Evolutionary conservation across 1,284 basidiomycete genomes (phyloP), one percentile per base, ranked within the genome.

Genomic region (Acaromyces ingoldii): DNA sequence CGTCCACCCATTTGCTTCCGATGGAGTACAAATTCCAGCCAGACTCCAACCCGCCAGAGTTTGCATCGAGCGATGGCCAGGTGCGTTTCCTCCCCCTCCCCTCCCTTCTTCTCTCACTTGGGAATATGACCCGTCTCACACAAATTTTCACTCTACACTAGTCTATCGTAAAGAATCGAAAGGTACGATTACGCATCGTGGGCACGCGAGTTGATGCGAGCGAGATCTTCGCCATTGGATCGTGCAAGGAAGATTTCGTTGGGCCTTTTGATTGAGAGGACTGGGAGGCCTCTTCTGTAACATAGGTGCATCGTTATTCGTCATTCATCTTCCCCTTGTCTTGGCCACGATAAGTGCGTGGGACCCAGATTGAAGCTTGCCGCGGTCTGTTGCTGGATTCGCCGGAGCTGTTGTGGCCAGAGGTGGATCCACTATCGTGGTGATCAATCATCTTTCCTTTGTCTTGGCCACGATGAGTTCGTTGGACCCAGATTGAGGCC

Each of bases 171-270:
- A 95, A 93, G 77, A 90, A 90, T 61, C 89, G 89, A 0, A 85
- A 86, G 55, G 86, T 97, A 30, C 84, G 93, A 33, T 82, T 97
- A 77, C 93, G 96, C 77, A 91, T 98, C 50, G 91, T 98, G 15
- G 93, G 93, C 26, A 95, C 91, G 26, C 84, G 93, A 69, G 89
- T 96, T 6, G 93, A 98, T 74, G 92, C 92, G 19, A 96, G 91
- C 24, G 92, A 97, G 76, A 96, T 98, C 42, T 61, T 66, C 34
- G 42, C 42, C 19, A 45, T 45, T 28, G 42, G 42, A 22, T 31
- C 29, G 19, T 45, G 42, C 42, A 45, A 45, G 25, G 42, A 45
- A 45, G 42, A 45, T 45, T 45, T 31, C 26, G 42, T 45, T 13
- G 42, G 42, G 4, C 21, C 26, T 6, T 22, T 45, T 4, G 42